A percentile compares a stretch with the other conserved stretches of the same genome.
phyloP scores from a whole-genome alignment of 768 basidiomycete genomes.

The Boletus barrowsii region DNA sequence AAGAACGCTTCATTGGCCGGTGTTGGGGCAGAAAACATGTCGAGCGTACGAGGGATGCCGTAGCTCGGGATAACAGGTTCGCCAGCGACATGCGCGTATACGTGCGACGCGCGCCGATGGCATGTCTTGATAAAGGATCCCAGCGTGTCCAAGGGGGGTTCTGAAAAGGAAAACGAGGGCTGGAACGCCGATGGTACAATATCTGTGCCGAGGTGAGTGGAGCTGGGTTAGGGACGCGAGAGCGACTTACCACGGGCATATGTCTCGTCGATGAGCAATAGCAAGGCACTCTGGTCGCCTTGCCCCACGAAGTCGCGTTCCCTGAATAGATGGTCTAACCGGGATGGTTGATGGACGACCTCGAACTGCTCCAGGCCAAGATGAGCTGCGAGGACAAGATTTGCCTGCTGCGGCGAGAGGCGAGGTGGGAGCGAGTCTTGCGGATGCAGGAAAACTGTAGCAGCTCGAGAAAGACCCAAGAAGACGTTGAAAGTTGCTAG shows the following conservation, averaged over 20 bases:
- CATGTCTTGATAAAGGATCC: conserved; percentile 56
- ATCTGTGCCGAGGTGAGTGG: conserved; percentile 36
- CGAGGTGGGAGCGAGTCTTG: conserved; percentile 34
- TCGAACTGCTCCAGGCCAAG: conserved; percentile 70
- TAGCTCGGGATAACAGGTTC: conserved; percentile 31
- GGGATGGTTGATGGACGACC: conserved; percentile 36
- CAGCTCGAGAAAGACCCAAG: conserved; percentile 43
- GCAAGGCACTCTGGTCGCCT: conserved; percentile 46
- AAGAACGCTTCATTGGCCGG: conserved; percentile 38
- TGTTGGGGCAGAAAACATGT: conserved; percentile 42
- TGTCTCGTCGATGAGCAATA: conserved; percentile 55
- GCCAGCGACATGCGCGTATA: conserved; percentile 54
- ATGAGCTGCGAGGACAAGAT: conserved; percentile 61
- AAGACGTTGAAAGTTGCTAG: conserved; percentile 25
- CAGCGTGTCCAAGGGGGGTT: conserved; percentile 34
- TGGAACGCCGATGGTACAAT: conserved; percentile 52
- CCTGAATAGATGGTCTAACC: conserved; percentile 18
- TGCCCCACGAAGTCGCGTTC: conserved; percentile 56
- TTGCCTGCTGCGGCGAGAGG: conserved; percentile 53
- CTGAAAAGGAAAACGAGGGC: conserved; percentile 45
- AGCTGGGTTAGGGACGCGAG: not conserved
- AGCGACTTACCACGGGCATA: conserved; percentile 52
- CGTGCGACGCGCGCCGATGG: conserved; percentile 53
- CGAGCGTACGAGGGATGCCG: conserved; percentile 35
- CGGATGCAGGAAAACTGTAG: conserved; percentile 61